phyloP scores from a whole-genome alignment of 2,329 filamentous ascomycete species.

The Hymenoscyphus linearis region DNA sequence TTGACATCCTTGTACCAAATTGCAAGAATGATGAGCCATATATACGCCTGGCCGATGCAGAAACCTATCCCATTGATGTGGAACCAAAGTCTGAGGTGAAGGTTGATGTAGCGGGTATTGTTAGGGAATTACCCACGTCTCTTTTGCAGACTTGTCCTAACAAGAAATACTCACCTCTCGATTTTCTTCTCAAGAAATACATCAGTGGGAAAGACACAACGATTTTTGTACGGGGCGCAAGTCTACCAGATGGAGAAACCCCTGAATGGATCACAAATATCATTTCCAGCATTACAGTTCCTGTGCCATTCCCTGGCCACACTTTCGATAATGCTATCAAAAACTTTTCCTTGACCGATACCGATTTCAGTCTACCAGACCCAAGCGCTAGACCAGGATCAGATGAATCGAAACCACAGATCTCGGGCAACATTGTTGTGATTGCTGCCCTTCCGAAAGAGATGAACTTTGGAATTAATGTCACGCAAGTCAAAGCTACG shows the following conservation, averaged over 20 bases:
- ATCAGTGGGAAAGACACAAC: conserved; percentile 74
- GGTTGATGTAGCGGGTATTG: conserved; percentile 64
- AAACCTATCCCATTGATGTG: conserved; percentile 62
- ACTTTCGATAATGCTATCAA: conserved; percentile 78
- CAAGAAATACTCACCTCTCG: conserved; percentile 74
- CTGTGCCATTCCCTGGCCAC: conserved; percentile 76
- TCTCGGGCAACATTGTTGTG: conserved; percentile 79
- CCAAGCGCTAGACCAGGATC: conserved; percentile 70
- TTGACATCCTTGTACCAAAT: conserved; percentile 79
- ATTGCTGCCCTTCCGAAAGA: conserved; percentile 75
- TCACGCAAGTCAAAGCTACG: conserved; percentile 68
- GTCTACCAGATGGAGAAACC: conserved; percentile 58
- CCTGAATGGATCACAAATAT: conserved; percentile 81
- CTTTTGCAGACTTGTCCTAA: conserved; percentile 71
- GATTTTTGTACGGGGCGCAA: conserved; percentile 77
- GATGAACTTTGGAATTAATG: conserved; percentile 79
- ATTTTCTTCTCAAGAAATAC: conserved; percentile 74
- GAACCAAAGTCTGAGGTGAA: conserved; percentile 62
- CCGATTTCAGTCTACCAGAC: conserved; percentile 80
- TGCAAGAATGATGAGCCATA: conserved; percentile 67
- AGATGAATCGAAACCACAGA: conserved; percentile 66
- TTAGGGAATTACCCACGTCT: conserved; percentile 67
- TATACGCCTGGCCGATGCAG: conserved; percentile 73
- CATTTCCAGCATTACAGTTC: conserved; percentile 74
- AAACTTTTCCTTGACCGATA: conserved; percentile 80